A percentile compares a stretch with the other conserved stretches of the same genome.
These are phyloP conservation scores for Bigelowiella natans DNA, from an alignment of 78 protist genomes.

Conservation along the genomic window DNA sequence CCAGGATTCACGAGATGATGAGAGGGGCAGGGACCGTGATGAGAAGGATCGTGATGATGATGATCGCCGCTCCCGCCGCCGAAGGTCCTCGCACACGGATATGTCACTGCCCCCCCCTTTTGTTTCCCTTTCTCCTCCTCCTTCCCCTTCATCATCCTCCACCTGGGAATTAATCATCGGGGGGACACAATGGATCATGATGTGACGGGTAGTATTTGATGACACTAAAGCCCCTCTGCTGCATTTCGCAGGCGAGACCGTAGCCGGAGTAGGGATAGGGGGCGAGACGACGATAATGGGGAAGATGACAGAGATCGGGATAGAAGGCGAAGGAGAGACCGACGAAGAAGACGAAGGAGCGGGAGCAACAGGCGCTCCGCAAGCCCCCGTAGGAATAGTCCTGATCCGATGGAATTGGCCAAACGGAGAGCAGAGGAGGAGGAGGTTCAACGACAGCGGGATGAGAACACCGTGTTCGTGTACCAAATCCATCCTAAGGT, in stretches of 20 bases:
- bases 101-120: background rate
- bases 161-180: background rate
- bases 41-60: slow-evolving; percentile 2
- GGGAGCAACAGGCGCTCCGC: background rate
- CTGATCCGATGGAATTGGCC: background rate
- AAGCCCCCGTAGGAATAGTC: background rate
- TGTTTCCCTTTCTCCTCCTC: background rate
- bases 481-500: slow-evolving; percentile 11
- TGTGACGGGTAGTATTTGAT: background rate
- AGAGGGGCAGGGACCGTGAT: background rate
- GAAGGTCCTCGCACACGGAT: background rate
- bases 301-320: background rate
- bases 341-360: background rate
- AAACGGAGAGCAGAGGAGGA: background rate
- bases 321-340: background rate
- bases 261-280: background rate
- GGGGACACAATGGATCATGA: background rate
- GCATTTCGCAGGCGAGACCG: background rate
- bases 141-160: too few relatives aligned
- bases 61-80: background rate
- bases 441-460: background rate
- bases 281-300: background rate
- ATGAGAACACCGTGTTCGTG: slow-evolving; percentile 5
- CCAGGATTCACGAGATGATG: background rate
- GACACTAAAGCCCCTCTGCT: background rate